A percentile compares a stretch with the other conserved stretches of the same genome.
Evolutionary conservation across 768 basidiomycete species (phyloP).

Genomic region (Lenzites betulinus): DNA sequence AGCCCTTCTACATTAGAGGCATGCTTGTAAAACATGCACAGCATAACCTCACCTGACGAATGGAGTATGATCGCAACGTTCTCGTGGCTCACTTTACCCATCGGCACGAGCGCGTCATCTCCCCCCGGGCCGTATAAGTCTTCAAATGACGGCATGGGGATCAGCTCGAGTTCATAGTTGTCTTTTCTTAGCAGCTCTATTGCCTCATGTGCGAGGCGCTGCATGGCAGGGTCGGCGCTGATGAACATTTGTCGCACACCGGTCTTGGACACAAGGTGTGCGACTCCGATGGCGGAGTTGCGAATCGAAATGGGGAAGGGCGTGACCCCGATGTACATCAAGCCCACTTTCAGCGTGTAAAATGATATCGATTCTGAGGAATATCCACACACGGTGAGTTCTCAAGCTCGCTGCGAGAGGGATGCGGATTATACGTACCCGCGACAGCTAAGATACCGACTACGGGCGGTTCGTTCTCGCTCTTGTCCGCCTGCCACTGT

Average conservation of each 20-base stretch:
- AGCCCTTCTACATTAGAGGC: not conserved
- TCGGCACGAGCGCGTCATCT: slow-evolving; percentile 13
- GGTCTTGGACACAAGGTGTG: slow-evolving; percentile 35
- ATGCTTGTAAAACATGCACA: no score
- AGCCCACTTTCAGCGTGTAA: slow-evolving; percentile 20
- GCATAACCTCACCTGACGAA: slow-evolving; percentile 22
- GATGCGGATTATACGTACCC: slow-evolving; percentile 2
- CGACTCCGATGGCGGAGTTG: slow-evolving; percentile 36
- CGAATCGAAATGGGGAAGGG: slow-evolving; percentile 40
- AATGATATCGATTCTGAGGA: slow-evolving; percentile 31
- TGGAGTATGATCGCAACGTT: slow-evolving; percentile 15
- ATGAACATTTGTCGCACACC: slow-evolving; percentile 30
- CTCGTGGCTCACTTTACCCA: slow-evolving; percentile 15
- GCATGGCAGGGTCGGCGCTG: slow-evolving; percentile 25
- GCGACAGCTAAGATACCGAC: slow-evolving; percentile 29
- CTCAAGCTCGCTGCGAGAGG: no score
- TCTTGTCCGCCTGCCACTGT: slow-evolving; percentile 1
- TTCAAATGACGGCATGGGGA: slow-evolving; percentile 26
- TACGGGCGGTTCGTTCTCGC: slow-evolving; percentile 20
- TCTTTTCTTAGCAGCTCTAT: slow-evolving; percentile 18
- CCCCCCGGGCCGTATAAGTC: slow-evolving; percentile 24
- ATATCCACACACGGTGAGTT: not conserved
- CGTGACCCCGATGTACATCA: slow-evolving; percentile 27
- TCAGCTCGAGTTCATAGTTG: slow-evolving; percentile 12
- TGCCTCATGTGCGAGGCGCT: slow-evolving; percentile 25